Conservation (phyloP, 2,329 filamentous ascomycete genomes). For the Trichocomaceae sp. region DNA sequence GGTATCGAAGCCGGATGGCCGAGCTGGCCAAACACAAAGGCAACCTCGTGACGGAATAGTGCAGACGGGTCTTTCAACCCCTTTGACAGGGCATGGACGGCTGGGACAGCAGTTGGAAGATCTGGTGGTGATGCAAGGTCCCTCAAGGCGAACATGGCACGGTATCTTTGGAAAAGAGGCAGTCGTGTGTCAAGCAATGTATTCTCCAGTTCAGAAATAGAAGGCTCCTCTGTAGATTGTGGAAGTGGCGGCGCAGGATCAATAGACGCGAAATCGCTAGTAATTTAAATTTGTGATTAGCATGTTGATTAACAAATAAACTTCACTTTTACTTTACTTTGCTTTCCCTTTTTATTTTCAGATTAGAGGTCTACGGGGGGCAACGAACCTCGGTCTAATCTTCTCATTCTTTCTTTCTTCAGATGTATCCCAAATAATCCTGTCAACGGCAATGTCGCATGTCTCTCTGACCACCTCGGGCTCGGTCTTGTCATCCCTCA, state of each 20-base stretch:
- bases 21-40: constrained; percentile 95
- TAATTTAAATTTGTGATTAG: constrained; percentile 22
- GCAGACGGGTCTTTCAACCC: constrained; percentile 82
- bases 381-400: constrained; percentile 66
- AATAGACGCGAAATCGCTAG: constrained; percentile 88
- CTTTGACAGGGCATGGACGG: constrained; percentile 75
- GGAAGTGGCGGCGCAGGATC: constrained; percentile 89
- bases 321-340: too few species aligned
- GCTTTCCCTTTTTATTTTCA: not conserved
- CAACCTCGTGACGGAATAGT: constrained; percentile 94
- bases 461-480: constrained; percentile 82
- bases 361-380: not conserved
- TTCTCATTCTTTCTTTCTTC: constrained; percentile 65
- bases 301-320: constrained; percentile 10
- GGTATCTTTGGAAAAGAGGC: constrained; percentile 86
- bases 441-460: constrained; percentile 90
- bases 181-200: constrained; percentile 69
- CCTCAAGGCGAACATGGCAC: constrained; percentile 95
- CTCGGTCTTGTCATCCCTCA: constrained; percentile 70
- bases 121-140: constrained; percentile 92
- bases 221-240: constrained; percentile 53
- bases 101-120: constrained; percentile 80
- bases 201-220: constrained; percentile 67
- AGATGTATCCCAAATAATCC: constrained; percentile 88
- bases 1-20: constrained; percentile 96